Evolutionary conservation across 768 basidiomycete genomes (phyloP), one percentile per base, ranked within the genome.

Genomic region (Mycena indigotica): DNA sequence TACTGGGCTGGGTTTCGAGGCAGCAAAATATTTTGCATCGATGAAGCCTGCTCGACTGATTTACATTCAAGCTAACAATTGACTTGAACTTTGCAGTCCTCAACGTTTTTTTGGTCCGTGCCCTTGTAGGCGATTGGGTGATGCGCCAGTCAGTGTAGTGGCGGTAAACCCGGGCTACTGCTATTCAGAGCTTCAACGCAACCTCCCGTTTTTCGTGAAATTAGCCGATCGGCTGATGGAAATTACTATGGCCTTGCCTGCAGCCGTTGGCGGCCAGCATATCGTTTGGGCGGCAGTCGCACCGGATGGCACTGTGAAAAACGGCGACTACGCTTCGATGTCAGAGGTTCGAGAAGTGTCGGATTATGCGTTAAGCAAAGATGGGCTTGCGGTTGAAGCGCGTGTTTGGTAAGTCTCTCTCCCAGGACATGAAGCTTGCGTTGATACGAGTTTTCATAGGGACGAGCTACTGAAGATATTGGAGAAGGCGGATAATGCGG

Each of bases 141-240:
- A 65, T 25, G 53, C 66, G 0, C 62, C 70, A 1, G 49, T 74
- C 44, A 68, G 63, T 1, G 66, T 69, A 4, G 64, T 64, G 30
- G 60, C 67, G 5, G 60, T 66, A 41, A 64, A 54, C 19, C 75
- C 74, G 3, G 75, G 75, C 2, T 72, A 58, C 49, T 74, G 71
- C 40, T 52, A 66, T 32, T 73, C 73, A 8, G 51, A 60, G 23
- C 53, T 74, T 29, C 51, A 60, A 10, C 66, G 64, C 13, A 26
- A 54, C 15, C 26, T 59, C n/a, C 12, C 53, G 15, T 44, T 53
- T 17, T 8, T 13, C 21, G 25, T 48, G 28, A 53, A 50, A 25
- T n/a, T 39, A 8, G 28, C 46, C n/a, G 38, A 44, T 28, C 30
- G 45, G 40, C 4, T 54, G 12, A 19, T 58, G 30, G 58, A 59